Base-by-base conservation (phyloP, 345 rosid species). In the Citrus mangshanensis region DNA sequence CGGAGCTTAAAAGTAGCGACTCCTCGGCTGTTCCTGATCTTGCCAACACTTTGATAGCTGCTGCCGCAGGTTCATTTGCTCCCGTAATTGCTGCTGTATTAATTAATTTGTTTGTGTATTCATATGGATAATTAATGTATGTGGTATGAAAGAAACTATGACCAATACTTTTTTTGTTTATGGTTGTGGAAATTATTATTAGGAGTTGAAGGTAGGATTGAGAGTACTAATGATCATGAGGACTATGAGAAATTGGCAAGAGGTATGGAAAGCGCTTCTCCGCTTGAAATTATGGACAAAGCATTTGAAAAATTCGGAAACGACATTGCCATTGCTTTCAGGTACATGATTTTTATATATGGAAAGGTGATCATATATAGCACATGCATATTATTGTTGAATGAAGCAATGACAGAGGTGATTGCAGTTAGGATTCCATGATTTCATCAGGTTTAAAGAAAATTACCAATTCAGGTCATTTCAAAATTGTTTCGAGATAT, bases 241-340 rank as follows among this genome's bases (percentile, higher is more conserved):
- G 61, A 51, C 38, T 72, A 21, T 54, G 75, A 72, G 40, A 32
- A 72, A 27, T 32, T 55, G 63, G 46, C 63, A 7, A 28, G 56
- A 19, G 42, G 5, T 40, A 8, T 54, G 63, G 75, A 72, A 32
- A 72, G 5, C 6, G 46, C 27, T 30, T 72, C 75, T 6, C 75
- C 75, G 2, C 46, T 55, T 72, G 42, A 72, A 55, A 54, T 72
- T 5, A 72, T 72, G 42, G 46, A 55, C 28, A 74, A 25, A 34
- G 68, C 77, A 6, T 42, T 60, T 60, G 56, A 74, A 19, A 7
- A 66, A 4, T 67, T 77, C 25, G 65, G 73, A n/a, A 55, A 54
- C n/a, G 73, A 77, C 34, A n/a, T 77, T 56, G 79, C 79, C 22
- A 77, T 77, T 65, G 79, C 73, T 51, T 77, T 67, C 37, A 77